phyloP scores from a whole-genome alignment of 129 eudicot genomes.

The Flaveria sonorensis region DNA sequence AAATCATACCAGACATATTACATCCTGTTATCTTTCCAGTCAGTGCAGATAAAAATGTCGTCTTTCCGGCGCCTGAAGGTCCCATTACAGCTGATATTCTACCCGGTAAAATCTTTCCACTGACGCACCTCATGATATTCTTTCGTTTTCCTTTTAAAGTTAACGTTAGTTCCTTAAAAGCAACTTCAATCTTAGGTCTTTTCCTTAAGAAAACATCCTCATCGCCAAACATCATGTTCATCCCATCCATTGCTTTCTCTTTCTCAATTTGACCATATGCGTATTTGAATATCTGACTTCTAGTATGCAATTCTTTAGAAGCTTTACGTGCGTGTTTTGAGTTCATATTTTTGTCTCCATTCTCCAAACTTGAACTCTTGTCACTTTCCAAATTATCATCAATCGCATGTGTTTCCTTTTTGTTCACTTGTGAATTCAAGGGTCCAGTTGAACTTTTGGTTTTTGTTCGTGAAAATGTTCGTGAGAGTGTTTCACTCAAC shows the following conservation, averaged over 20 bases:
- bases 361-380: conserved; percentile 61
- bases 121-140: conserved; percentile 79
- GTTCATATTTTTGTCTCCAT: conserved; percentile 55
- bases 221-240: conserved; percentile 49
- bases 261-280: conserved; percentile 95
- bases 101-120: conserved; percentile 82
- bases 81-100: conserved; percentile 98
- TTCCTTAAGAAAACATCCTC: conserved; percentile 42
- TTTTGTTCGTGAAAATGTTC: conserved; percentile 70
- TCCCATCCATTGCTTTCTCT: conserved; percentile 91
- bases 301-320: conserved; percentile 71
- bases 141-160: conserved; percentile 70
- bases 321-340: conserved; percentile 63
- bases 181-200: conserved; percentile 77
- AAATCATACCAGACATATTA: conserved; percentile 61
- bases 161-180: conserved; percentile 80
- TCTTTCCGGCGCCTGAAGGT: conserved; percentile 96
- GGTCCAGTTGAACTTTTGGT: conserved; percentile 27
- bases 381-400: conserved; percentile 59
- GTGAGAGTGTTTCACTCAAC: conserved; percentile 32
- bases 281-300: conserved; percentile 86
- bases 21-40: conserved; percentile 76
- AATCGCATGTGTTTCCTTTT: conserved; percentile 45
- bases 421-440: conserved; percentile 36
- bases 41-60: conserved; percentile 84